These are phyloP conservation scores for Pseudozyma flocculosa DNA, from an alignment of 1,284 basidiomycete genomes.

Conservation along the genomic window DNA sequence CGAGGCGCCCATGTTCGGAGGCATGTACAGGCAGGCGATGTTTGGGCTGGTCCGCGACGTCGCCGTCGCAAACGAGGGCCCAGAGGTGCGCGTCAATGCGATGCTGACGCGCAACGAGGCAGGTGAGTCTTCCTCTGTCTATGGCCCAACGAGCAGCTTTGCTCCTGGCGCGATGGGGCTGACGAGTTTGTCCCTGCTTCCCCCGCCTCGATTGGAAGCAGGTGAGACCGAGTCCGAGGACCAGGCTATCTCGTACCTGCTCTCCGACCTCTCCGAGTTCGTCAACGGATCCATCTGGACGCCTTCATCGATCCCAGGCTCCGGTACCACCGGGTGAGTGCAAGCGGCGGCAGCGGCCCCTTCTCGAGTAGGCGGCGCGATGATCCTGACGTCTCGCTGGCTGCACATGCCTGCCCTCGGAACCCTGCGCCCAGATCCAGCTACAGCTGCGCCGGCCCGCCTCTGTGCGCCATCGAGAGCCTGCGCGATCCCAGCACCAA, in stretches of 20 bases:
- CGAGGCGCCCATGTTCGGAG: neutral
- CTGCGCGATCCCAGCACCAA: neutral
- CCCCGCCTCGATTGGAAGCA: too few relatives aligned
- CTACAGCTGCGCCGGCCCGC: constrained; percentile 5
- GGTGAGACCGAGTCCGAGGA: neutral
- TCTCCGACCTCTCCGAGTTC: neutral
- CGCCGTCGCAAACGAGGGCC: neutral
- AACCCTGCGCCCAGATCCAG: neutral
- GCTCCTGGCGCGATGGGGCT: too few relatives aligned
- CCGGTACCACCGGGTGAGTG: too few relatives aligned
- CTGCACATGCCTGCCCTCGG: too few relatives aligned
- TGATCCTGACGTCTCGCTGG: too few relatives aligned
- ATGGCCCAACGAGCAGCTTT: too few relatives aligned
- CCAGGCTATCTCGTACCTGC: neutral
- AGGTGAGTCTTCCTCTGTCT: too few relatives aligned
- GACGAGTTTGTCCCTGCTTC: too few relatives aligned
- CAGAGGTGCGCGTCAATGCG: constrained; percentile 6
- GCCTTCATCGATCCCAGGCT: neutral
- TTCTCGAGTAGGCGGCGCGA: too few relatives aligned
- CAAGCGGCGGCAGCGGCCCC: too few relatives aligned
- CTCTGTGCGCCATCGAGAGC: constrained; percentile 1
- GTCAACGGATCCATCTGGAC: neutral
- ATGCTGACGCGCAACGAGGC: neutral
- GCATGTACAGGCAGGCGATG: neutral
- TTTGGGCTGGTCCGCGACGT: neutral